phyloP scores from a whole-genome alignment of 768 basidiomycete genomes.

The Suillus subluteus region DNA sequence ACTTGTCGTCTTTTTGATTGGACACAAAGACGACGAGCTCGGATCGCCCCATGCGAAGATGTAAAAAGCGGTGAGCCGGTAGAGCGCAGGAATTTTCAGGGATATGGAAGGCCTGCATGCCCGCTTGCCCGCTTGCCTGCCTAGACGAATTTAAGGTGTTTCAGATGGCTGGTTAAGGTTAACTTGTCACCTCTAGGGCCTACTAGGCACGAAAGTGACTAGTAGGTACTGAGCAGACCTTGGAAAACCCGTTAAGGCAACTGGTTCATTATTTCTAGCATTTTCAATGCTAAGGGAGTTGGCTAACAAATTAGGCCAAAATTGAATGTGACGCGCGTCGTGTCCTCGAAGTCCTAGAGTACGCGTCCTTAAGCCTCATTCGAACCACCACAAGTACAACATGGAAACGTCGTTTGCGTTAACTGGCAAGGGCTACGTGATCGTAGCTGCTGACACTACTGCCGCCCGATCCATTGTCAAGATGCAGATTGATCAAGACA shows the following conservation, averaged over 20 bases:
- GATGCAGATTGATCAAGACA: constrained; percentile 97
- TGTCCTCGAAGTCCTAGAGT: constrained; percentile 14
- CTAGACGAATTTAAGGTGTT: not conserved
- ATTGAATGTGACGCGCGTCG: constrained; percentile 34
- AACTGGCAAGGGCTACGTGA: constrained; percentile 90
- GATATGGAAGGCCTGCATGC: not conserved
- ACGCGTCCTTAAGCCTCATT: constrained; percentile 24
- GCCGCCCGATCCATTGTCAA: constrained; percentile 92
- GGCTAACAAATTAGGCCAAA: constrained; percentile 20
- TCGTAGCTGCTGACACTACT: constrained; percentile 90
- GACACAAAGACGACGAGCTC: not conserved
- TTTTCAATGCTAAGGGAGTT: constrained; percentile 10
- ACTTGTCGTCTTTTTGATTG: not conserved
- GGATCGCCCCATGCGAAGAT: not conserved
- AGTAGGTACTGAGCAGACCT: no score
- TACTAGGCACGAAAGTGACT: no score
- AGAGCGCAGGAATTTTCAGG: constrained; percentile 2
- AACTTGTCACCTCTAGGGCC: not conserved
- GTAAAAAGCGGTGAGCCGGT: not conserved
- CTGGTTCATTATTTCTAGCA: constrained; percentile 1
- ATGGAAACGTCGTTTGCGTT: constrained; percentile 95
- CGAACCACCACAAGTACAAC: constrained; percentile 23
- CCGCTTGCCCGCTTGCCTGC: not conserved
- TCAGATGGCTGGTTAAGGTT: not conserved
- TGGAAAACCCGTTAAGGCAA: not conserved